Evolutionary conservation across 2,329 filamentous ascomycete species (phyloP).

Genomic region (Trichophyton verrucosum): DNA sequence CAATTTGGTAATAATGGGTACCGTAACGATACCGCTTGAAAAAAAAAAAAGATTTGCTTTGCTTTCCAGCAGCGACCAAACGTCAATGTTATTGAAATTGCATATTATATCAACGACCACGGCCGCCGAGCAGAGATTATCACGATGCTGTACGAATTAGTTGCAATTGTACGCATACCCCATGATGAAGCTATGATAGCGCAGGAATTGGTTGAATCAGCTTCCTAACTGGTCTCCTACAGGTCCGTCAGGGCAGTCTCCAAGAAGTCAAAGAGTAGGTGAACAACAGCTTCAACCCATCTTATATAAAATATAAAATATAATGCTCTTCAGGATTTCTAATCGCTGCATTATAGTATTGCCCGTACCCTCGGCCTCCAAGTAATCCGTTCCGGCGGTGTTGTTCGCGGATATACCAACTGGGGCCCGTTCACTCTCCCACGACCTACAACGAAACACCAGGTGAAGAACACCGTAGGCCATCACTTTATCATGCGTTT

Average conservation of each 20-base stretch:
- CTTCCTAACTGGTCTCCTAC: conserved; percentile 8
- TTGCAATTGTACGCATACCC: conserved; percentile 65
- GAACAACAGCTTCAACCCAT: neutral
- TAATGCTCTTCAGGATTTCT: conserved; percentile 4
- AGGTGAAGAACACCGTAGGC: conserved; percentile 69
- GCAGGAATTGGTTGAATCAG: neutral
- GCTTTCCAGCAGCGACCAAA: neutral
- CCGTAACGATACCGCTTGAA: neutral
- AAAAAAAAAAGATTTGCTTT: neutral
- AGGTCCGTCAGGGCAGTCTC: conserved; percentile 88
- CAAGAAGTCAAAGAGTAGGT: conserved; percentile 84
- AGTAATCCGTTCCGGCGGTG: conserved; percentile 71
- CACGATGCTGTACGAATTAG: conserved; percentile 90
- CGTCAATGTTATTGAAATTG: neutral
- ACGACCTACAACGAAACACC: conserved; percentile 63
- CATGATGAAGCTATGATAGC: neutral
- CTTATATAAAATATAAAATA: neutral
- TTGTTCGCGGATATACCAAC: conserved; percentile 84
- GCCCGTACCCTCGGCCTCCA: conserved; percentile 71
- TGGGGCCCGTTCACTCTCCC: conserved; percentile 90
- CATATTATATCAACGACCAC: neutral
- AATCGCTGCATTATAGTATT: conserved; percentile 49
- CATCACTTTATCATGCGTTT: conserved; percentile 99
- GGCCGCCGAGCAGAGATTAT: neutral
- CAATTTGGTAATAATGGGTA: neutral